Evolutionary conservation across 1,284 basidiomycete species (phyloP).

Genomic region (Mycosarcoma maydis): DNA sequence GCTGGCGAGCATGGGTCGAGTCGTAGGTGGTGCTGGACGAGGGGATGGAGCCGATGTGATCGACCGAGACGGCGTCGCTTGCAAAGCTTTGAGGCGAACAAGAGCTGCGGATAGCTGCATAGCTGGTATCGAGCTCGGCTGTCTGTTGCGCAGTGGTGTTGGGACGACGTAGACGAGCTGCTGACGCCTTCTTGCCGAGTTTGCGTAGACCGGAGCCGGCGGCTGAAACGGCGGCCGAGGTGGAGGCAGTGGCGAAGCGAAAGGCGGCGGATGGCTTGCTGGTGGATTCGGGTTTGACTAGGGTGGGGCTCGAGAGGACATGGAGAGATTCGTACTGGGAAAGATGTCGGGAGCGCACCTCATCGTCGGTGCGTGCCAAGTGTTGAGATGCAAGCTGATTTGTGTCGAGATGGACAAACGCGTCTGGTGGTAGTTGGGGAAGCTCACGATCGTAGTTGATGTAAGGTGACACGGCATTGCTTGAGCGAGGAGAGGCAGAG

Average conservation of each 20-base stretch:
- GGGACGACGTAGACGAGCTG: conserved; percentile 35
- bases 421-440: conserved; percentile 34
- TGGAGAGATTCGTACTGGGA: conserved; percentile 17
- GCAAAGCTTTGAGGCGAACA: not conserved
- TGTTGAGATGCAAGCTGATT: conserved; percentile 11
- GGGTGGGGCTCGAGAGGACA: not conserved
- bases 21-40: not conserved
- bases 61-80: not conserved
- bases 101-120: conserved; percentile 15
- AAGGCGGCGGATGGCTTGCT: conserved; percentile 22
- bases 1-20: conserved; percentile 1
- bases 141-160: conserved; percentile 16
- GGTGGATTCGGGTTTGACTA: conserved; percentile 2
- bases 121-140: conserved; percentile 25
- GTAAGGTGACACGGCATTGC: conserved; percentile 20
- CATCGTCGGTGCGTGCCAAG: conserved; percentile 19
- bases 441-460: conserved; percentile 39
- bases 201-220: conserved; percentile 49
- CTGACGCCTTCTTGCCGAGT: conserved; percentile 49
- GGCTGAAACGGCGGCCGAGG: conserved; percentile 44
- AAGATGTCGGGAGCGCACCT: conserved; percentile 33
- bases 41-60: not conserved
- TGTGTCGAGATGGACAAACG: conserved; percentile 14
- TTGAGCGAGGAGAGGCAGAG: conserved; percentile 20
- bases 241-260: conserved; percentile 37